These are phyloP conservation scores for Sedum album DNA, from an alignment of 164 flowering plant genomes.

Conservation along the genomic window DNA sequence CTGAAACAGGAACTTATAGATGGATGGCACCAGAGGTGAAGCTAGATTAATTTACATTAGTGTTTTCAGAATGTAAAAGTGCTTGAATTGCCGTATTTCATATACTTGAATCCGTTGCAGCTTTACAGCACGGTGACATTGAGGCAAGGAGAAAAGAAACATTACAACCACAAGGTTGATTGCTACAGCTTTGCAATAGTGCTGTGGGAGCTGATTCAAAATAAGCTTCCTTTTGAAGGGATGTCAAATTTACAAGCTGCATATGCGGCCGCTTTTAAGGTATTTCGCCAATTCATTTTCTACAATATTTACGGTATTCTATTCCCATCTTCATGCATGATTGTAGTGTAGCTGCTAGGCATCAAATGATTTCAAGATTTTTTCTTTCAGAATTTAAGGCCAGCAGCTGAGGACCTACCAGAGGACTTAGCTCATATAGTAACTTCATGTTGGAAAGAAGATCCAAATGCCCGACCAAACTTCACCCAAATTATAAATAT, in stretches of 20 bases:
- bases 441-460: conserved; percentile 92
- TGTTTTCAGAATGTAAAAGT: neutral
- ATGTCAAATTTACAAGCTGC: conserved; percentile 98
- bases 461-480: conserved; percentile 75
- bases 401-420: conserved; percentile 80
- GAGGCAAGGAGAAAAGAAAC: conserved; percentile 95
- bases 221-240: conserved; percentile 89
- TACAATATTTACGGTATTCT: neutral
- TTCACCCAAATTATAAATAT: conserved; percentile 78
- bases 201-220: conserved; percentile 87
- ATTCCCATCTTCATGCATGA: neutral
- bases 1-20: conserved; percentile 93
- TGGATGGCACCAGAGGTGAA: conserved; percentile 98
- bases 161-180: conserved; percentile 91
- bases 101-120: conserved; percentile 25
- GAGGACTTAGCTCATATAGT: conserved; percentile 64
- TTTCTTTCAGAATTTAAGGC: conserved; percentile 67
- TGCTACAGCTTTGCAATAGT: conserved; percentile 94
- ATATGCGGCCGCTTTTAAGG: conserved; percentile 94
- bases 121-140: conserved; percentile 91
- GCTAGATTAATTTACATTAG: neutral
- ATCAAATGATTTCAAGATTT: conserved; percentile 4
- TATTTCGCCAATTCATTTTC: conserved; percentile 13
- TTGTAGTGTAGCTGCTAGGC: neutral
- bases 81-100: neutral